Percentiles rank a stretch among this genome's conserved stretches.
Evolutionary conservation across 805 yeast genomes (phyloP).

Genomic region (Millerago galiae): DNA sequence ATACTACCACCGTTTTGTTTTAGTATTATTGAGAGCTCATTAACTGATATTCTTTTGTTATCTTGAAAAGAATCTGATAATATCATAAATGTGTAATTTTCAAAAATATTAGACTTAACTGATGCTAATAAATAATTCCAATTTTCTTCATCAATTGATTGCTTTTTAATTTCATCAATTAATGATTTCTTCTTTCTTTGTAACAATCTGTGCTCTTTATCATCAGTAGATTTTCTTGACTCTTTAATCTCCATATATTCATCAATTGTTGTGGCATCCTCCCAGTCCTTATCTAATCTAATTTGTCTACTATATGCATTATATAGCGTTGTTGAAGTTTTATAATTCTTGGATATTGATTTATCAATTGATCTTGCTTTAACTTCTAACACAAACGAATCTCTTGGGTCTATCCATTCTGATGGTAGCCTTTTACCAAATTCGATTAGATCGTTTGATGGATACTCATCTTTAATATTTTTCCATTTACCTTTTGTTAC

Average conservation of each 20-base stretch:
- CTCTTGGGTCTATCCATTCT: slow-evolving; percentile 73
- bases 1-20: slow-evolving; percentile 47
- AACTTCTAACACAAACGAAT: slow-evolving; percentile 74
- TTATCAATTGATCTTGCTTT: slow-evolving; percentile 70
- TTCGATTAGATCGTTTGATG: slow-evolving; percentile 36
- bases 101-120: slow-evolving; percentile 33
- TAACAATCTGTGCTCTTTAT: slow-evolving; percentile 23
- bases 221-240: slow-evolving; percentile 13
- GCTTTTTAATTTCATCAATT: slow-evolving; percentile 5
- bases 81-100: slow-evolving; percentile 41
- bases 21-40: slow-evolving; percentile 33
- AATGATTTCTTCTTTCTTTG: slow-evolving; percentile 19
- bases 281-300: slow-evolving; percentile 62
- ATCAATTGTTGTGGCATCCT: slow-evolving; percentile 45
- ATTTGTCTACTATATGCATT: slow-evolving; percentile 68
- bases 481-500: slow-evolving; percentile 59
- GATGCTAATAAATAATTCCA: slow-evolving; percentile 18
- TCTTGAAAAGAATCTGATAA: slow-evolving; percentile 40
- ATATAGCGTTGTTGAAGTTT: slow-evolving; percentile 63
- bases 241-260: slow-evolving; percentile 41
- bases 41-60: slow-evolving; percentile 24
- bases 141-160: slow-evolving; percentile 17
- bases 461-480: slow-evolving; percentile 30
- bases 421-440: slow-evolving; percentile 62
- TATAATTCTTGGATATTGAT: slow-evolving; percentile 42